Evolutionary conservation across 768 basidiomycete genomes (phyloP).

Genomic region (Chlorophyllum brunneum): DNA sequence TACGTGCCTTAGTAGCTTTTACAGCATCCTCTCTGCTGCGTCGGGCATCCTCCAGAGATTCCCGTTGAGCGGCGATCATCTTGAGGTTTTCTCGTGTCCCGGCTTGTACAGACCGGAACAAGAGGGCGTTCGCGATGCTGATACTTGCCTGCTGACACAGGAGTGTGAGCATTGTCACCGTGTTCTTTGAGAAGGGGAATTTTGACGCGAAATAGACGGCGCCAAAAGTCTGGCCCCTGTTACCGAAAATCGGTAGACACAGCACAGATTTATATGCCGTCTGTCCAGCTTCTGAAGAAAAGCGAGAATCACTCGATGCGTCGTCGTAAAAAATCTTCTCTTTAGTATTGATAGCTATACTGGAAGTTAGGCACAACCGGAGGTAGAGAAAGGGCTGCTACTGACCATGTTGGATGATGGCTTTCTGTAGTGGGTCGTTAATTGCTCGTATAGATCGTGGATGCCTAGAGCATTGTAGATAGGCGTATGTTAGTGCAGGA

Average conservation of each 20-base stretch:
- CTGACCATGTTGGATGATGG: constrained; percentile 65
- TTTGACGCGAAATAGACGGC: constrained; percentile 65
- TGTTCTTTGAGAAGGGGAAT: constrained; percentile 60
- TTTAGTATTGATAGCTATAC: constrained; percentile 60
- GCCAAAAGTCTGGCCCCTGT: constrained; percentile 72
- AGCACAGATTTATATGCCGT: constrained; percentile 57
- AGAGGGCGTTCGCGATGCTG: constrained; percentile 68
- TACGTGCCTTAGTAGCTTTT: constrained; percentile 62
- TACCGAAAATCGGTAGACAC: constrained; percentile 70
- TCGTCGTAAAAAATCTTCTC: constrained; percentile 59
- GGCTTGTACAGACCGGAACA: constrained; percentile 71
- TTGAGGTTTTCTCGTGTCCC: constrained; percentile 72
- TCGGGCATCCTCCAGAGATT: constrained; percentile 66
- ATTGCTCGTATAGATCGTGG: constrained; percentile 57
- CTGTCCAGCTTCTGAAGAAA: constrained; percentile 64
- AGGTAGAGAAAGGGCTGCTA: constrained; percentile 1
- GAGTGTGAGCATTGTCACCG: constrained; percentile 56
- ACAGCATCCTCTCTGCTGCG: constrained; percentile 69
- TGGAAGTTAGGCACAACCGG: constrained; percentile 1
- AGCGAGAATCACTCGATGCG: constrained; percentile 60
- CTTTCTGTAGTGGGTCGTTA: constrained; percentile 57
- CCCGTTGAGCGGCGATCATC: constrained; percentile 71
- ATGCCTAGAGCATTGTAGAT: constrained; percentile 38
- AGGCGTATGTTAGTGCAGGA: neutral
- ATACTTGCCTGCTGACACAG: constrained; percentile 75